Evolutionary conservation across 805 yeast species (phyloP).

Genomic region (Kazachstania martiniae): DNA sequence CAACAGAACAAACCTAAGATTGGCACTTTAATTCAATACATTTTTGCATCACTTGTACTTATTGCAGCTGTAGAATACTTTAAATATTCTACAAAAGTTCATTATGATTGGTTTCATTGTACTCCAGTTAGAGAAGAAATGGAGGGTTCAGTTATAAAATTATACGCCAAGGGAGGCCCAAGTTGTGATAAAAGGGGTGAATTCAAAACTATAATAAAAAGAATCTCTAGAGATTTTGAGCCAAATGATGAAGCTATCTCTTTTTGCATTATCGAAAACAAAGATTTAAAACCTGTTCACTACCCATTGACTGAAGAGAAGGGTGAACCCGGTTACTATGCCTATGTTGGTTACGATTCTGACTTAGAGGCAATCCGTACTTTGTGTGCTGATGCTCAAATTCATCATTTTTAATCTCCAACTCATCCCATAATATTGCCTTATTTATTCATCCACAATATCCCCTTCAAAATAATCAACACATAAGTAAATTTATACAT

Average conservation of each 20-base stretch:
- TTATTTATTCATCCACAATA: too few species aligned
- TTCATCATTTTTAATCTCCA: conserved; percentile 18
- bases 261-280: conserved; percentile 31
- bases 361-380: conserved; percentile 15
- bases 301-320: conserved; percentile 26
- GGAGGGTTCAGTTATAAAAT: conserved; percentile 19
- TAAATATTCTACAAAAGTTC: conserved; percentile 30
- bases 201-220: conserved; percentile 30
- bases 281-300: conserved; percentile 17
- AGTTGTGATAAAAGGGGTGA: conserved; percentile 37
- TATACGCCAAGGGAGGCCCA: conserved; percentile 33
- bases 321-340: conserved; percentile 28
- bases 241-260: conserved; percentile 28
- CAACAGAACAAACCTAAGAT: conserved; percentile 1
- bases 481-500: neutral
- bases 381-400: conserved; percentile 19
- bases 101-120: conserved; percentile 38
- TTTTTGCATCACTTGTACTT: conserved; percentile 21
- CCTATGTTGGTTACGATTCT: conserved; percentile 24
- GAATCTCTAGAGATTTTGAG: conserved; percentile 30
- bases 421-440: too few species aligned
- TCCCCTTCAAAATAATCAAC: too few species aligned
- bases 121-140: conserved; percentile 25
- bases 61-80: conserved; percentile 35
- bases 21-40: conserved; percentile 20